phyloP scores from a whole-genome alignment of 1,139 yeast genomes.

The Scheffersomyces cryptocercus region DNA sequence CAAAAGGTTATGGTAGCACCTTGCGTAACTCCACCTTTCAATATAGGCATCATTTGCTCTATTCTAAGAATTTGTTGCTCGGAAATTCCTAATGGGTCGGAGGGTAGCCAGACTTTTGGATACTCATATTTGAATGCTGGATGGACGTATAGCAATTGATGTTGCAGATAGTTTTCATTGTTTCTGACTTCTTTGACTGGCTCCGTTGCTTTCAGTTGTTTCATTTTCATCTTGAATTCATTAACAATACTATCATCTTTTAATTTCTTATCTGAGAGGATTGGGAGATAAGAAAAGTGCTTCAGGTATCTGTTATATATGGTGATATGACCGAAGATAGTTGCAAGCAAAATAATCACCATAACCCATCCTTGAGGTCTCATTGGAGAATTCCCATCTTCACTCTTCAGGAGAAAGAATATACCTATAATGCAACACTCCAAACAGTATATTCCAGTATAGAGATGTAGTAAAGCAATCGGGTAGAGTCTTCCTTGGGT shows the following conservation, averaged over 20 bases:
- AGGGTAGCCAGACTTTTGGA: slow-evolving; percentile 17
- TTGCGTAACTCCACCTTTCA: slow-evolving; percentile 26
- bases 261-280: slow-evolving; percentile 17
- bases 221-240: neutral
- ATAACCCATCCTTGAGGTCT: slow-evolving; percentile 48
- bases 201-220: neutral
- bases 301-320: slow-evolving; percentile 29
- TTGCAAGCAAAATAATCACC: slow-evolving; percentile 38
- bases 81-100: slow-evolving; percentile 17
- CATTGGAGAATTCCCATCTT: slow-evolving; percentile 33
- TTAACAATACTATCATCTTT: neutral
- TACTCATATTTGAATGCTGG: slow-evolving; percentile 14
- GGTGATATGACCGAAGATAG: slow-evolving; percentile 35
- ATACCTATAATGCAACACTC: slow-evolving; percentile 78
- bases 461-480: slow-evolving; percentile 69
- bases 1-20: slow-evolving; percentile 29
- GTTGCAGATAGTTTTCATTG: slow-evolving; percentile 10
- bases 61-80: slow-evolving; percentile 8
- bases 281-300: slow-evolving; percentile 32
- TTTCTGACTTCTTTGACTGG: neutral
- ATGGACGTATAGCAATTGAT: slow-evolving; percentile 13
- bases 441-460: slow-evolving; percentile 76
- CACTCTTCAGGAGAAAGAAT: slow-evolving; percentile 59
- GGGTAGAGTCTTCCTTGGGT: slow-evolving; percentile 74
- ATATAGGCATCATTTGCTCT: slow-evolving; percentile 5